phyloP scores from a whole-genome alignment of 1,284 basidiomycete species.

The Papiliotrema flavescens region DNA sequence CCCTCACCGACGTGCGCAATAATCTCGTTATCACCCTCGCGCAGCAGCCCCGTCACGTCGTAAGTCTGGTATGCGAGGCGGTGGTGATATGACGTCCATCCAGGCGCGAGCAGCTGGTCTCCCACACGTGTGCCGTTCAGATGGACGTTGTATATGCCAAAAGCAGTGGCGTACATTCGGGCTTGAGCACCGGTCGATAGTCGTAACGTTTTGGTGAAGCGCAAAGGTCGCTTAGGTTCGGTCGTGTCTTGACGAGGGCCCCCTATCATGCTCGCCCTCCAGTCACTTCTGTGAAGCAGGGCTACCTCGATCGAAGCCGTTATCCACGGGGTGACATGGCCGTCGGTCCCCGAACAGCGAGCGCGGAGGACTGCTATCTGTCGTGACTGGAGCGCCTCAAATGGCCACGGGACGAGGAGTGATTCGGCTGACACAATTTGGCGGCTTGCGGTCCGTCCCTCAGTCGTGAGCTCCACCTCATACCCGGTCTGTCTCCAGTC shows the following conservation, averaged over 20 bases:
- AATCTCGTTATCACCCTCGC: slow-evolving; percentile 23
- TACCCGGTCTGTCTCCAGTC: slow-evolving; percentile 31
- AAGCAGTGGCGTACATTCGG: slow-evolving; percentile 34
- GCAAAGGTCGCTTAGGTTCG: slow-evolving; percentile 20
- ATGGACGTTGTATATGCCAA: slow-evolving; percentile 29
- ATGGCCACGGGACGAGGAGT: slow-evolving; percentile 29
- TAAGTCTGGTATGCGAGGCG: slow-evolving; percentile 33
- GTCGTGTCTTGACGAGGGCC: slow-evolving; percentile 2
- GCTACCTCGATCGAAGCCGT: slow-evolving; percentile 21
- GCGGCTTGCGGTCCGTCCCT: slow-evolving; percentile 5
- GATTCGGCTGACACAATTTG: slow-evolving; percentile 9
- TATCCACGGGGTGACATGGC: slow-evolving; percentile 11
- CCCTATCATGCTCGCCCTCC: slow-evolving; percentile 14
- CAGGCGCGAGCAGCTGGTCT: slow-evolving; percentile 32
- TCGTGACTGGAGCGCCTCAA: slow-evolving; percentile 15
- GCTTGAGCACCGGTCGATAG: neutral
- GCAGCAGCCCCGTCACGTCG: slow-evolving; percentile 15
- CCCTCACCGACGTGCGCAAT: slow-evolving; percentile 34
- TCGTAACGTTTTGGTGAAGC: slow-evolving; percentile 8
- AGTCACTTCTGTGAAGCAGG: slow-evolving; percentile 21
- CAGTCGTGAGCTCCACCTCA: slow-evolving; percentile 15
- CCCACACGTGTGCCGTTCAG: slow-evolving; percentile 32
- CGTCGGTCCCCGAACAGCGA: slow-evolving; percentile 12
- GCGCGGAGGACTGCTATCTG: slow-evolving; percentile 19
- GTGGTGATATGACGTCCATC: slow-evolving; percentile 39